A percentile compares a stretch with the other conserved stretches of the same genome.
Evolutionary conservation across 768 basidiomycete species (phyloP).

Genomic region (Crassisporium funariophilum): DNA sequence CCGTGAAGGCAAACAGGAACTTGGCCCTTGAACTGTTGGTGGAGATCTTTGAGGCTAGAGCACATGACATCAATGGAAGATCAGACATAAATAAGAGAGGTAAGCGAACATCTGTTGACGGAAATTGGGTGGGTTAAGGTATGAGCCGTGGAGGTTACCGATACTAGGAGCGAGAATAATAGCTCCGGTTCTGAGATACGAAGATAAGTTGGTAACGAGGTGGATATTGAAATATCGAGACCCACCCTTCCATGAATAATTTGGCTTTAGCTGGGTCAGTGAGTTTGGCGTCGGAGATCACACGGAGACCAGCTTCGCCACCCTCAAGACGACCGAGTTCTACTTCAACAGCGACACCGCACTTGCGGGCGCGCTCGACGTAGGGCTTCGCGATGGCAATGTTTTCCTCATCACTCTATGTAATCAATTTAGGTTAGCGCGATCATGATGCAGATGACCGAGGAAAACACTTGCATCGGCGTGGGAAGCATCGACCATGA

Average conservation of each 20-base stretch:
- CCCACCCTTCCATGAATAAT: conserved; percentile 42
- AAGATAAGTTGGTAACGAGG: neutral
- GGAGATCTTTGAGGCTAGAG: conserved; percentile 38
- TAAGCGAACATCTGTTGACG: conserved; percentile 42
- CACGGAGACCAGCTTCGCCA: conserved; percentile 49
- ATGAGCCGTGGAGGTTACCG: conserved; percentile 49
- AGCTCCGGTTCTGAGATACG: conserved; percentile 39
- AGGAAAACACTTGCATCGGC: conserved; percentile 35
- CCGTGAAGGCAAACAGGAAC: conserved; percentile 47
- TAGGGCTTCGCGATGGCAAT: conserved; percentile 45
- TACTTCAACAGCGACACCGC: conserved; percentile 46
- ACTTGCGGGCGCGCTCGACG: conserved; percentile 42
- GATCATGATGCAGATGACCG: neutral
- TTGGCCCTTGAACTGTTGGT: conserved; percentile 34
- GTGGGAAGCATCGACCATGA: conserved; percentile 54
- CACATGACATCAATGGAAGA: neutral
- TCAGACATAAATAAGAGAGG: neutral
- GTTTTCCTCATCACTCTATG: conserved; percentile 49
- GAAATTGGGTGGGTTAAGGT: conserved; percentile 47
- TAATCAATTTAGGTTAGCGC: neutral
- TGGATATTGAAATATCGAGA: neutral
- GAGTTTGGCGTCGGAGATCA: conserved; percentile 49
- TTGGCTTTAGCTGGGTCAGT: conserved; percentile 45
- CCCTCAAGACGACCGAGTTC: conserved; percentile 52
- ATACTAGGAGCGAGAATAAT: conserved; percentile 49